phyloP scores from a whole-genome alignment of 306 rosid genomes.

The Comarum palustre region DNA sequence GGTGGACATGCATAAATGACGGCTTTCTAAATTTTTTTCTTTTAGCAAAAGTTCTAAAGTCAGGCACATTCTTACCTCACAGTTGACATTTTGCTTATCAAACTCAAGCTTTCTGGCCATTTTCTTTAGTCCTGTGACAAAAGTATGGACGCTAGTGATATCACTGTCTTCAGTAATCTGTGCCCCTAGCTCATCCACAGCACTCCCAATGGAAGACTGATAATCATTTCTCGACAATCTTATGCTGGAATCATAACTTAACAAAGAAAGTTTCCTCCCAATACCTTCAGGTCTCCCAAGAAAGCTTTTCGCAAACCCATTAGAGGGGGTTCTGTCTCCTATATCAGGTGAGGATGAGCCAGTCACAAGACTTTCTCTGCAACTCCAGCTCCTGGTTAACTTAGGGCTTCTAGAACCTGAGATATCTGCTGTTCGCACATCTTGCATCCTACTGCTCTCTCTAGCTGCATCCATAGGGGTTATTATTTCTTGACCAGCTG shows the following conservation, averaged over 20 bases:
- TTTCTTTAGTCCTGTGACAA: conserved; percentile 85
- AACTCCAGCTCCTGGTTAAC: conserved; percentile 86
- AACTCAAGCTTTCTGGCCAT: conserved; percentile 71
- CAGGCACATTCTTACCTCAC: conserved; percentile 54
- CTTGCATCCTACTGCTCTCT: conserved; percentile 41
- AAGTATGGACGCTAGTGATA: conserved; percentile 77
- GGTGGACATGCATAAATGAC: not conserved
- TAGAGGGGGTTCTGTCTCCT: conserved; percentile 61
- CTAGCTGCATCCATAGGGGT: conserved; percentile 41
- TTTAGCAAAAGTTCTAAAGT: not conserved
- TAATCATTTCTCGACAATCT: conserved; percentile 62
- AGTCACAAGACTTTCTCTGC: conserved; percentile 47
- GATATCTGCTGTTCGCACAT: conserved; percentile 36
- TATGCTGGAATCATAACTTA: conserved; percentile 40
- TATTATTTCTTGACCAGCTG: conserved; percentile 41
- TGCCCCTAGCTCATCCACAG: conserved; percentile 42
- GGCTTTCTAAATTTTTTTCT: not conserved
- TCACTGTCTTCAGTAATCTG: conserved; percentile 65
- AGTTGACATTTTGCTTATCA: conserved; percentile 61
- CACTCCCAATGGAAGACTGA: conserved; percentile 80
- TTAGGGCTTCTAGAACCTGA: conserved; percentile 41
- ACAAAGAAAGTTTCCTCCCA: conserved; percentile 46
- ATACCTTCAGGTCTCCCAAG: conserved; percentile 85
- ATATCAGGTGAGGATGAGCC: conserved; percentile 53
- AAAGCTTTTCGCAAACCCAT: conserved; percentile 61